A percentile compares a stretch with the other conserved stretches of the same genome.
These are phyloP conservation scores for Aspergillus olivimuriae DNA, from an alignment of 495 filamentous ascomycete genomes.

Conservation along the genomic window DNA sequence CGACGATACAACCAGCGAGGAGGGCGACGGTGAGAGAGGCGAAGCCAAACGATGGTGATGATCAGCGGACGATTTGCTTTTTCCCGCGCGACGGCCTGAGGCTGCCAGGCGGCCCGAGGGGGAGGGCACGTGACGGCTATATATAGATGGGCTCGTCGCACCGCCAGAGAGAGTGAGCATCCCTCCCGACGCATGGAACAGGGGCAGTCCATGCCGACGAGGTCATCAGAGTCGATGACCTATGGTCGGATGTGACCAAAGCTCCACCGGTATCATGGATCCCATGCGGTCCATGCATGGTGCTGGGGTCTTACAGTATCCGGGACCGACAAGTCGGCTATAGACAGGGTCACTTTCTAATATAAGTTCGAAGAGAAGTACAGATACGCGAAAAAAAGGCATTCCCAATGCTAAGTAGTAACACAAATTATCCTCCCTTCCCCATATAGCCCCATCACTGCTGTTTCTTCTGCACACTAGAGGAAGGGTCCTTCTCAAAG, in stretches of 20 bases:
- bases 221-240: too few species aligned
- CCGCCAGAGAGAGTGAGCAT: background rate
- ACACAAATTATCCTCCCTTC: background rate
- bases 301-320: too few species aligned
- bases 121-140: constrained; percentile 6
- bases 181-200: background rate
- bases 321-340: too few species aligned
- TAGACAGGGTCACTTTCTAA: too few species aligned
- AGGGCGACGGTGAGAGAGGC: background rate
- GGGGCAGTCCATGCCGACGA: too few species aligned
- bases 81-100: background rate
- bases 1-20: too few species aligned
- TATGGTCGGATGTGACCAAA: too few species aligned
- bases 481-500: constrained; percentile 93
- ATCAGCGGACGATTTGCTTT: background rate
- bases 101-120: background rate
- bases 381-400: background rate
- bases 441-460: constrained; percentile 28
- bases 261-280: too few species aligned
- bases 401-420: background rate
- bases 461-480: constrained; percentile 79
- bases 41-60: background rate
- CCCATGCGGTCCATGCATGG: too few species aligned
- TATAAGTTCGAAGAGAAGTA: too few species aligned
- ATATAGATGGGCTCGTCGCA: background rate